Evolutionary conservation across 306 rosid species (phyloP).

Genomic region (Sphenostylis stenocarpa): DNA sequence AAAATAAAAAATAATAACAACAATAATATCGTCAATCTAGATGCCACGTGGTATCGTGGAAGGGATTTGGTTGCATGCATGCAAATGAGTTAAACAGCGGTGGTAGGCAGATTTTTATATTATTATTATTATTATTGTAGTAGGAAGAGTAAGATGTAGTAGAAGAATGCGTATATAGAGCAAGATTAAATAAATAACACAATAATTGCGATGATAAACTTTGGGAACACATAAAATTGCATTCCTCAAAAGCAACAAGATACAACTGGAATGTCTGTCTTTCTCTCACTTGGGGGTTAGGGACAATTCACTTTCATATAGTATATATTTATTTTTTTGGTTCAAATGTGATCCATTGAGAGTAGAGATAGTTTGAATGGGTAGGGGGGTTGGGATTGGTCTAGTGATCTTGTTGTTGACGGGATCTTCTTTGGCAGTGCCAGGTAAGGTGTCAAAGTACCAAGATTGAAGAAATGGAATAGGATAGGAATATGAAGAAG

Average conservation of each 20-base stretch:
- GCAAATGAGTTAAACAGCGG: constrained; percentile 39
- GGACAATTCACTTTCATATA: constrained; percentile 29
- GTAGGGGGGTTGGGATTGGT: constrained; percentile 56
- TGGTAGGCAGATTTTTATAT: not conserved
- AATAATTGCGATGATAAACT: constrained; percentile 52
- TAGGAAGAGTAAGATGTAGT: not conserved
- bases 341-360: constrained; percentile 31
- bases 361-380: constrained; percentile 29
- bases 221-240: constrained; percentile 57
- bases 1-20: not conserved
- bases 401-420: constrained; percentile 69
- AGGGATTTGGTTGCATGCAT: constrained; percentile 64
- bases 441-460: constrained; percentile 48
- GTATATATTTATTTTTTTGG: not conserved
- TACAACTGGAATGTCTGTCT: constrained; percentile 98
- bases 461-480: constrained; percentile 31
- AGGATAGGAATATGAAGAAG: constrained; percentile 7
- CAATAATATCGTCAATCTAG: constrained; percentile 36
- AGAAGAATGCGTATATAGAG: not conserved
- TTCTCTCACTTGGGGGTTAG: constrained; percentile 50
- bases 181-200: constrained; percentile 10
- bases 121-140: not conserved
- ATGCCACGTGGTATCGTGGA: constrained; percentile 71
- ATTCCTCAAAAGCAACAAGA: constrained; percentile 96
- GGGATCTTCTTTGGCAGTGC: constrained; percentile 50